These are phyloP conservation scores for Cronartium quercuum DNA, from an alignment of 1,284 basidiomycete species.

Conservation along the genomic window DNA sequence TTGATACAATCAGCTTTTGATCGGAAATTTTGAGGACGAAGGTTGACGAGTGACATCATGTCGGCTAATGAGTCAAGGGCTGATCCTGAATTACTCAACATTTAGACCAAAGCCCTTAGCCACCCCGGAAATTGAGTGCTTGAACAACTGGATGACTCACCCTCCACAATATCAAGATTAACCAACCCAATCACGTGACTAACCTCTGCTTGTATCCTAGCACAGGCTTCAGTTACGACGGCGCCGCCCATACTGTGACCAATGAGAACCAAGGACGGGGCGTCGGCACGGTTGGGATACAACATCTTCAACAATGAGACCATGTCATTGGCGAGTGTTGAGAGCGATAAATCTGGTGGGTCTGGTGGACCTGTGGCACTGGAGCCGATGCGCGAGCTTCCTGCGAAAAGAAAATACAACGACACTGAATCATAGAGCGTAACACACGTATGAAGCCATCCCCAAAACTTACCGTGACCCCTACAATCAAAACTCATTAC, in stretches of 20 bases:
- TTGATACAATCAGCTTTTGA: slow-evolving; percentile 76
- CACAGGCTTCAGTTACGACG: slow-evolving; percentile 67
- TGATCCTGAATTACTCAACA: slow-evolving; percentile 54
- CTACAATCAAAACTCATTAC: slow-evolving; percentile 77
- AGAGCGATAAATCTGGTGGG: slow-evolving; percentile 61
- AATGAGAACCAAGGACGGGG: slow-evolving; percentile 61
- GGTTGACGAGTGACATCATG: slow-evolving; percentile 81
- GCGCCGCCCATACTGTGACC: slow-evolving; percentile 61
- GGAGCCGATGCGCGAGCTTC: neutral
- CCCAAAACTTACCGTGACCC: slow-evolving; percentile 64
- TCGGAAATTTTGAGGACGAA: slow-evolving; percentile 74
- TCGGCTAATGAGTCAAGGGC: slow-evolving; percentile 82
- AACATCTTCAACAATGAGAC: slow-evolving; percentile 61
- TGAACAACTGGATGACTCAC: neutral
- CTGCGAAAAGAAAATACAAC: neutral
- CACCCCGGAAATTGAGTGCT: neutral
- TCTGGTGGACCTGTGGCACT: neutral
- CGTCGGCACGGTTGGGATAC: slow-evolving; percentile 59
- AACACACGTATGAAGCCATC: neutral
- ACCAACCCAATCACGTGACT: slow-evolving; percentile 73
- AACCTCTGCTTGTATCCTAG: slow-evolving; percentile 60
- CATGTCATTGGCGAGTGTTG: slow-evolving; percentile 66
- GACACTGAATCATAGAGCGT: neutral
- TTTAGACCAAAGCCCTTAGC: neutral
- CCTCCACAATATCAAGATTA: slow-evolving; percentile 94